Conservation (phyloP, 352 stramenopile genomes). For the Thalassiosira pacifica region DNA sequence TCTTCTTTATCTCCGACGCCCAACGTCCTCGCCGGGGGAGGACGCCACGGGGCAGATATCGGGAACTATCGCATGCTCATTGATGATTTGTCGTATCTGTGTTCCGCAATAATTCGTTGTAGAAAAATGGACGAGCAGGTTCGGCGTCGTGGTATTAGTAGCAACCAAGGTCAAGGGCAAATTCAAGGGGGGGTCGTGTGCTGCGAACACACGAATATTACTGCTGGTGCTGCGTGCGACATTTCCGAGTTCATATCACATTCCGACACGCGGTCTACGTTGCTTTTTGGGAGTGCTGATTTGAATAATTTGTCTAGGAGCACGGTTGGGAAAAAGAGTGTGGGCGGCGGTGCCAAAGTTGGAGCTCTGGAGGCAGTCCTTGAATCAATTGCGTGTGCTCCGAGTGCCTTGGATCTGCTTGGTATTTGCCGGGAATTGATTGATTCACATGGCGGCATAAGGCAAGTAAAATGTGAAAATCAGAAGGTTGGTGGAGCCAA, state of each 20-base stretch:
- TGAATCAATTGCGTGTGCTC: constrained; percentile 41
- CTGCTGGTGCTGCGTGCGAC: constrained; percentile 60
- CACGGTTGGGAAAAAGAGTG: no score
- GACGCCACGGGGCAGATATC: no score
- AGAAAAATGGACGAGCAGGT: neutral
- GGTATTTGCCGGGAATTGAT: constrained; percentile 38
- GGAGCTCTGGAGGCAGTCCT: constrained; percentile 17
- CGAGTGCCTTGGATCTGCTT: constrained; percentile 12
- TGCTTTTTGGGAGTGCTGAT: constrained; percentile 43
- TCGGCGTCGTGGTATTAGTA: neutral
- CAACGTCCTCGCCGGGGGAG: no score
- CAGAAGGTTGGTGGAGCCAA: no score
- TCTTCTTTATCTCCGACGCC: no score
- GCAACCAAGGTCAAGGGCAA: constrained; percentile 18
- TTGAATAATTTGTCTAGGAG: no score
- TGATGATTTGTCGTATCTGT: constrained; percentile 82
- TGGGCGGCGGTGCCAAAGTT: constrained; percentile 8
- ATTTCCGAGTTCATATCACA: constrained; percentile 64
- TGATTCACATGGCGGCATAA: neutral
- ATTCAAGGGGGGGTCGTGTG: no score
- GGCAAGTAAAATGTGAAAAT: no score
- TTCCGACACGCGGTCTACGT: constrained; percentile 50
- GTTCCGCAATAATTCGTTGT: constrained; percentile 63
- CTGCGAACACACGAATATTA: constrained; percentile 47
- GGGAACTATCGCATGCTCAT: constrained; percentile 77